Conservation (phyloP, 1,284 basidiomycete genomes). For the Cystobasidium sp. region DNA sequence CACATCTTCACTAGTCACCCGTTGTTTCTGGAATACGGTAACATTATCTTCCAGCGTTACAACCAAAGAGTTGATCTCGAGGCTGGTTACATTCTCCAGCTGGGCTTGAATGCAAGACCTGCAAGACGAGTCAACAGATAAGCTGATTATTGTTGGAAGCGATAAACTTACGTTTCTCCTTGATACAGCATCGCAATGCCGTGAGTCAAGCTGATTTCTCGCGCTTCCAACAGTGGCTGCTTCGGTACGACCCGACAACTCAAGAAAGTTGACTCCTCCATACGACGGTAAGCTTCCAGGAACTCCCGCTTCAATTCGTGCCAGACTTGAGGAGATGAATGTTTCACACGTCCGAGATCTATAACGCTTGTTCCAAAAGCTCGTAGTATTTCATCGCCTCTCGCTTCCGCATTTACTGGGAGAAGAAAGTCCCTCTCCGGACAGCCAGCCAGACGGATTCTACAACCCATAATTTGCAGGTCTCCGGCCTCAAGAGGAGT, state of each 20-base stretch:
- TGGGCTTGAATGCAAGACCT: slow-evolving; percentile 82
- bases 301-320: neutral
- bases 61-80: slow-evolving; percentile 82
- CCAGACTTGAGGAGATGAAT: neutral
- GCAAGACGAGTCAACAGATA: slow-evolving; percentile 20
- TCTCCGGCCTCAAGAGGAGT: slow-evolving; percentile 69
- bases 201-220: slow-evolving; percentile 82
- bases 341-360: neutral
- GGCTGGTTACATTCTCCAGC: slow-evolving; percentile 79
- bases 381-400: neutral
- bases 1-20: slow-evolving; percentile 72
- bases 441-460: slow-evolving; percentile 75
- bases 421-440: slow-evolving; percentile 72
- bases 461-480: slow-evolving; percentile 75
- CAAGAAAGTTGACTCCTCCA: slow-evolving; percentile 60
- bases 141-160: slow-evolving; percentile 50
- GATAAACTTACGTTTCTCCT: slow-evolving; percentile 73
- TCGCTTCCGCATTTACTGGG: slow-evolving; percentile 62
- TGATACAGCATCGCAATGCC: slow-evolving; percentile 91
- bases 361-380: neutral
- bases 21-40: slow-evolving; percentile 71
- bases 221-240: slow-evolving; percentile 81
- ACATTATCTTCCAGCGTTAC: slow-evolving; percentile 88
- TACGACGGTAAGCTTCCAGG: slow-evolving; percentile 26
- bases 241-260: slow-evolving; percentile 79